Conservation (phyloP, 768 basidiomycete species). For the Trametes maxima region DNA sequence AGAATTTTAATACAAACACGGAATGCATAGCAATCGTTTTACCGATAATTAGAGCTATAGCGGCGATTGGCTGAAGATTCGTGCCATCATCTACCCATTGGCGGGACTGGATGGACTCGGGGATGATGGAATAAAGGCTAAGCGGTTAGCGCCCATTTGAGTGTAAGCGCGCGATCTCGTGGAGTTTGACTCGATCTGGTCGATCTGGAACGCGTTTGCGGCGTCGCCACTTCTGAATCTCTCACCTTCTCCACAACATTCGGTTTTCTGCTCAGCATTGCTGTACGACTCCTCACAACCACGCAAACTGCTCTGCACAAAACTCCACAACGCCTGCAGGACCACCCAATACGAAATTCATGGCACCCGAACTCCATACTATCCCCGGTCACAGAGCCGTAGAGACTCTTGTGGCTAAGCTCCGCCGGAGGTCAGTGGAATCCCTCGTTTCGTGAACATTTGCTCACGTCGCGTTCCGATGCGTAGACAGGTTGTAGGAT, state of each 20-base stretch:
- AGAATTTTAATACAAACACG: too few relatives aligned
- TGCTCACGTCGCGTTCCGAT: neutral
- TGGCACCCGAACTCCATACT: constrained; percentile 45
- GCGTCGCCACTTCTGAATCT: neutral
- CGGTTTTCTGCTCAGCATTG: neutral
- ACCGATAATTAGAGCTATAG: too few relatives aligned
- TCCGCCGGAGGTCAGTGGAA: constrained; percentile 67
- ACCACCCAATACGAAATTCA: constrained; percentile 22
- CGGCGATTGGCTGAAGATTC: too few relatives aligned
- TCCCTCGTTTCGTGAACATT: constrained; percentile 10
- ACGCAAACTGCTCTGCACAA: neutral
- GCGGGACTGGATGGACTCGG: too few relatives aligned
- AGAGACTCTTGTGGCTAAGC: constrained; percentile 67
- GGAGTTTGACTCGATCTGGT: constrained; percentile 7
- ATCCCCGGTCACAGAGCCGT: constrained; percentile 58
- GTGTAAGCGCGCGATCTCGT: neutral
- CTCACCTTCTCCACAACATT: neutral
- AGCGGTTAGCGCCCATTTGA: neutral
- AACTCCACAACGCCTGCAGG: neutral
- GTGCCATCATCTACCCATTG: too few relatives aligned
- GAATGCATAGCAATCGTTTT: too few relatives aligned
- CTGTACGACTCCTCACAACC: too few relatives aligned
- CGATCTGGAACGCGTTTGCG: constrained; percentile 4
- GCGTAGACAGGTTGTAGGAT: constrained; percentile 86
- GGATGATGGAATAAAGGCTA: neutral